A percentile compares a stretch with the other conserved stretches of the same genome.
Conservation (phyloP, 257 asterid genomes). For the Nyctanthes arbortristis region DNA sequence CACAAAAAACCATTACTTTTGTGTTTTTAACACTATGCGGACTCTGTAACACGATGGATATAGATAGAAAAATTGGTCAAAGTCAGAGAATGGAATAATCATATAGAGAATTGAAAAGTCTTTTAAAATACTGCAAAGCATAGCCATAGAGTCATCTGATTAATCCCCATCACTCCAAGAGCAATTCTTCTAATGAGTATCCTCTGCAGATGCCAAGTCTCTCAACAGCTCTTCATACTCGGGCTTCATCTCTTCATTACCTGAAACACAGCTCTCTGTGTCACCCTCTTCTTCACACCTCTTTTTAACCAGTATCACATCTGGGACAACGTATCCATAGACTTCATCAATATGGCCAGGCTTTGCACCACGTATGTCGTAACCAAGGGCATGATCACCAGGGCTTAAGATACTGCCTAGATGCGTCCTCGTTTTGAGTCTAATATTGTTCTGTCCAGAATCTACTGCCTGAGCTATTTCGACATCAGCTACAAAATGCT, state of each 20-base stretch:
- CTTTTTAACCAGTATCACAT: conserved; percentile 49
- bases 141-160: no score
- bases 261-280: conserved; percentile 39
- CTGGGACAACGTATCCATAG: conserved; percentile 40
- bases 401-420: conserved; percentile 53
- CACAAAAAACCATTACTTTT: no score
- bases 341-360: conserved; percentile 47
- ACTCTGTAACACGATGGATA: no score
- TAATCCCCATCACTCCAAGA: no score
- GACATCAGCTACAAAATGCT: conserved; percentile 42
- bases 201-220: no score
- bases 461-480: conserved; percentile 59
- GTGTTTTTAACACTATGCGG: no score
- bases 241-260: conserved; percentile 35
- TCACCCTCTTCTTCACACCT: conserved; percentile 52
- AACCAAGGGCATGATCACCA: conserved; percentile 62
- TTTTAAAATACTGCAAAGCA: no score
- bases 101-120: no score
- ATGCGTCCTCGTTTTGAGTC: conserved; percentile 48
- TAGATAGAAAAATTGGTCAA: no score
- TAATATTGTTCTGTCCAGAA: conserved; percentile 46
- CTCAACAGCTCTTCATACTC: conserved; percentile 60
- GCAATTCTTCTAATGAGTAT: no score
- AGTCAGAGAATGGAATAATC: no score
- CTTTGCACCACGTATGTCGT: conserved; percentile 50